Evolutionary conservation across 1,284 basidiomycete species (phyloP).

Genomic region (Naganishia sp.): DNA sequence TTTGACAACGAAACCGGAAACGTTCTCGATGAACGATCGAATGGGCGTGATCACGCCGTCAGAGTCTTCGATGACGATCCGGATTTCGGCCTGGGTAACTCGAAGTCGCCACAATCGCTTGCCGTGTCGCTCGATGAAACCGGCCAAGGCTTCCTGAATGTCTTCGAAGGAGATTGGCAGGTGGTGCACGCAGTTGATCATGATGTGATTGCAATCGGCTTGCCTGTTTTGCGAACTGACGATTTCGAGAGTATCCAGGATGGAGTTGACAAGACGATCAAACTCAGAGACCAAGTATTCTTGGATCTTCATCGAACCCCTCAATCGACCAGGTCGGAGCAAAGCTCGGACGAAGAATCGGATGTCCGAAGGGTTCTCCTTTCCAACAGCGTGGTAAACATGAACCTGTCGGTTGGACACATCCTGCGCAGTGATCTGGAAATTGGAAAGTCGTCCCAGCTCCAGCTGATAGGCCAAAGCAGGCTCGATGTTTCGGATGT

Average conservation of each 20-base stretch:
- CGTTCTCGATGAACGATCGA: constrained; percentile 96
- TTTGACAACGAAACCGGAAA: constrained; percentile 97
- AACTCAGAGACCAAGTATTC: constrained; percentile 98
- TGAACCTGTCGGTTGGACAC: constrained; percentile 94
- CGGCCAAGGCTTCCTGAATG: constrained; percentile 90
- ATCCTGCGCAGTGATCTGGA: constrained; percentile 90
- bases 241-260: constrained; percentile 92
- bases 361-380: constrained; percentile 93
- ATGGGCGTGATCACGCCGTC: constrained; percentile 93
- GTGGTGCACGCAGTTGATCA: constrained; percentile 98
- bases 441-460: constrained; percentile 92
- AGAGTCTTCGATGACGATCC: constrained; percentile 87
- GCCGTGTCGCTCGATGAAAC: constrained; percentile 97
- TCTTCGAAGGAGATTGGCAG: constrained; percentile 94
- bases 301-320: constrained; percentile 85
- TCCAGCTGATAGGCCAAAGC: constrained; percentile 98
- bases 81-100: constrained; percentile 94
- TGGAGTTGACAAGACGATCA: constrained; percentile 90
- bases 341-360: constrained; percentile 98
- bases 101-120: constrained; percentile 97
- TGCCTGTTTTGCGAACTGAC: constrained; percentile 82
- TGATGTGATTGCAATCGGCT: constrained; percentile 93
- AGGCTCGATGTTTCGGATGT: constrained; percentile 97
- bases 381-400: constrained; percentile 92
- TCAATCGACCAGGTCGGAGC: constrained; percentile 89